Evolutionary conservation across 495 filamentous ascomycete species (phyloP).

Genomic region (Chaetomium cochliodes): DNA sequence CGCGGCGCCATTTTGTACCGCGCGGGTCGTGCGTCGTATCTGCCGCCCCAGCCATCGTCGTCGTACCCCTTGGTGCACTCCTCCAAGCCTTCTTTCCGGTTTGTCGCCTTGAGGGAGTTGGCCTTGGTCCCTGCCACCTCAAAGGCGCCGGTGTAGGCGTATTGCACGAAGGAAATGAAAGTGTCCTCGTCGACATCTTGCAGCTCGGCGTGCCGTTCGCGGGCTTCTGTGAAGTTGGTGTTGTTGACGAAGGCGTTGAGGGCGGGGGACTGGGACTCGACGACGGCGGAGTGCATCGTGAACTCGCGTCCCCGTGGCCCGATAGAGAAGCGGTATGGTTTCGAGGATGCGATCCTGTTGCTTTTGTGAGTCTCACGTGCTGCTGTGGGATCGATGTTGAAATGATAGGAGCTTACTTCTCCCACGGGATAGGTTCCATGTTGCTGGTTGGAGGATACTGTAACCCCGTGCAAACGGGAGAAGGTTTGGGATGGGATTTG

Average conservation of each 20-base stretch:
- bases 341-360: slow-evolving; percentile 17
- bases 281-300: slow-evolving; percentile 14
- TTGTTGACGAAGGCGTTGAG: slow-evolving; percentile 18
- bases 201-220: slow-evolving; percentile 7
- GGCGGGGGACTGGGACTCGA: slow-evolving; percentile 1
- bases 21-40: too few relatives aligned
- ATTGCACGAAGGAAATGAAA: slow-evolving; percentile 14
- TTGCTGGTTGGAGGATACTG: neutral
- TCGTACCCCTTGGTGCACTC: too few relatives aligned
- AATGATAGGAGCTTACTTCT: neutral
- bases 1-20: too few relatives aligned
- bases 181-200: slow-evolving; percentile 18
- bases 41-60: too few relatives aligned
- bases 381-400: neutral
- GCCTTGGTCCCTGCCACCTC: too few relatives aligned
- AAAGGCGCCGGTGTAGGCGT: slow-evolving; percentile 19
- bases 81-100: too few relatives aligned
- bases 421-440: neutral
- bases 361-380: neutral
- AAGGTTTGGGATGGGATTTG: too few relatives aligned
- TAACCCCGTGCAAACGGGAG: too few relatives aligned
- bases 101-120: too few relatives aligned
- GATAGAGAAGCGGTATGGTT: slow-evolving; percentile 14
- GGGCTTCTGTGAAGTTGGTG: slow-evolving; percentile 21
- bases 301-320: slow-evolving; percentile 9